Conservation (phyloP, 2,329 filamentous ascomycete genomes). For the Venturia pyrina region DNA sequence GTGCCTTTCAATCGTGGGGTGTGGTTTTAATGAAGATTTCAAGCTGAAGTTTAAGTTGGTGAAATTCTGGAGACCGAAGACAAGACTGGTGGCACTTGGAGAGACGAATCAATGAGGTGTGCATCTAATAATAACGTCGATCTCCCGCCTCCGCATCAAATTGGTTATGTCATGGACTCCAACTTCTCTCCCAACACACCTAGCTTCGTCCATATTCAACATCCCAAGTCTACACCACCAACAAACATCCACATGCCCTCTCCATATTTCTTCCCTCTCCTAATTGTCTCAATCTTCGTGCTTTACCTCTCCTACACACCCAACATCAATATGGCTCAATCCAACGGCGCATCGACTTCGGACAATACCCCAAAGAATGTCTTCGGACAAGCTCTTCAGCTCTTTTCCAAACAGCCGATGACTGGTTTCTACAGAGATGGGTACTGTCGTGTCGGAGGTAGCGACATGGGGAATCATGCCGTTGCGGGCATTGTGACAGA, state of each 20-base stretch:
- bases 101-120: too few relatives aligned
- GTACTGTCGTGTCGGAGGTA: slow-evolving; percentile 1
- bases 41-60: too few relatives aligned
- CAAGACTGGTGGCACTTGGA: neutral
- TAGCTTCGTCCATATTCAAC: neutral
- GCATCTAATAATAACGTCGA: too few relatives aligned
- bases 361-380: slow-evolving; percentile 6
- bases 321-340: neutral
- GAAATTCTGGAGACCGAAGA: too few relatives aligned
- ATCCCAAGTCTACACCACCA: neutral
- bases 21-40: too few relatives aligned
- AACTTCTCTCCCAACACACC: neutral
- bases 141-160: slow-evolving; percentile 3
- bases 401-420: slow-evolving; percentile 9
- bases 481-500: slow-evolving; percentile 12
- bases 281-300: neutral
- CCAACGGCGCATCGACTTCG: neutral
- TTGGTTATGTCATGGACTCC: neutral
- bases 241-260: neutral
- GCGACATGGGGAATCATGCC: slow-evolving; percentile 9
- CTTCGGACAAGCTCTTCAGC: slow-evolving; percentile 5
- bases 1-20: too few relatives aligned
- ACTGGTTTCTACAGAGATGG: slow-evolving; percentile 11
- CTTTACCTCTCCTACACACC: neutral
- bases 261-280: neutral